Evolutionary conservation across 176 grass and related monocot species (phyloP).

Genomic region (Rhynchospora pubera): DNA sequence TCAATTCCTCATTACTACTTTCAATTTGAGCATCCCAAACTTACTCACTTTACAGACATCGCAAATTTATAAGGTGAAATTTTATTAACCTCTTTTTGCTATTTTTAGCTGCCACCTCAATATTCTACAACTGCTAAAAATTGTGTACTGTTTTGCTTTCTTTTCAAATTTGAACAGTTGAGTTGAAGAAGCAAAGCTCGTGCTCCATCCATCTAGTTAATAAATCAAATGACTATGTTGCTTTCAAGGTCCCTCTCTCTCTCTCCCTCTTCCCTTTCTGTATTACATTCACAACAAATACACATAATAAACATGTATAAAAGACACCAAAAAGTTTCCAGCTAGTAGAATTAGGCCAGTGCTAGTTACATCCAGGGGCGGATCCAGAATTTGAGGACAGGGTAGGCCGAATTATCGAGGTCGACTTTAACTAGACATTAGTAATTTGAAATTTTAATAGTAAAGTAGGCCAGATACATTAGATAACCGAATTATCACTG

Average conservation of each 20-base stretch:
- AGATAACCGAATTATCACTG: no score
- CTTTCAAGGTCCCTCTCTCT: constrained; percentile 70
- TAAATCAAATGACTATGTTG: constrained; percentile 75
- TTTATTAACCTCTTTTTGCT: neutral
- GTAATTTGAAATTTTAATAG: no score
- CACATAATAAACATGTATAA: neutral
- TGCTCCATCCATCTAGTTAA: constrained; percentile 75
- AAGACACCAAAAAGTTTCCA: neutral
- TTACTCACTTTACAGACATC: neutral
- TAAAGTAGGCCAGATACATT: no score
- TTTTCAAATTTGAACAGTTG: constrained; percentile 47
- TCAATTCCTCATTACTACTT: neutral
- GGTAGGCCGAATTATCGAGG: no score
- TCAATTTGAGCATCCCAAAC: neutral
- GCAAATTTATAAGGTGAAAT: neutral
- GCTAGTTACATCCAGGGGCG: no score
- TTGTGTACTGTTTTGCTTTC: neutral
- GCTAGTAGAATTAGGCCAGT: neutral
- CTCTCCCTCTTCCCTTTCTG: no score
- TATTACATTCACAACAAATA: neutral
- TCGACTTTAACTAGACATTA: no score
- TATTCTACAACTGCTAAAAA: neutral
- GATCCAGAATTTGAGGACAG: no score
- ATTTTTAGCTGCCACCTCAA: neutral
- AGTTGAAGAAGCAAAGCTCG: constrained; percentile 93